Conservation (phyloP, 225 moss, liverwort and hornwort species). For the Pseudisothecium myosuroides region DNA sequence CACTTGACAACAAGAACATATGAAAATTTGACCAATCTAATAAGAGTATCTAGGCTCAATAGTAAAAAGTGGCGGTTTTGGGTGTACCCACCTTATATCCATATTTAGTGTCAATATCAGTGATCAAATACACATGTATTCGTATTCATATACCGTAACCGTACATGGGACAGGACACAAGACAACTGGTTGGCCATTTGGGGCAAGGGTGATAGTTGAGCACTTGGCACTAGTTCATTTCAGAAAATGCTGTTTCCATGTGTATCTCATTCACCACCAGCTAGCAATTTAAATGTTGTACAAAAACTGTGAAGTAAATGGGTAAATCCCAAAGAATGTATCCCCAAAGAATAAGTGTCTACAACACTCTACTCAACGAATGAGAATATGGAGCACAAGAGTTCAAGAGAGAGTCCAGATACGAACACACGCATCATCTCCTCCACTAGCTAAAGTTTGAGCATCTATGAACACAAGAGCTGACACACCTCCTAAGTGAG, state of each 20-base stretch:
- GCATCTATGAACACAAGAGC: constrained; percentile 63
- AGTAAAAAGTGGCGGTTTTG: no score
- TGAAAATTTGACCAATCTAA: no score
- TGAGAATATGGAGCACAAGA: neutral
- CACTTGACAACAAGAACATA: no score
- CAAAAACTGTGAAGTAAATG: neutral
- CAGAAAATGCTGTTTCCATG: neutral
- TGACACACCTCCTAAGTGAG: constrained; percentile 74
- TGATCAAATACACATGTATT: neutral
- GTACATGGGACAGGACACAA: neutral
- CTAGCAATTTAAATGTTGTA: neutral
- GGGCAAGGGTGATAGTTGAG: neutral
- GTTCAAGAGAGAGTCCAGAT: constrained; percentile 45
- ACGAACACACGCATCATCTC: constrained; percentile 85
- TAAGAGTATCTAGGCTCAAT: no score
- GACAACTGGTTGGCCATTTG: neutral
- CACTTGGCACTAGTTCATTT: neutral
- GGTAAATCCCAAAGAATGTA: neutral
- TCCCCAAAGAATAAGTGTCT: constrained; percentile 2
- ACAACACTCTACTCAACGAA: neutral
- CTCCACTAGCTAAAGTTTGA: constrained; percentile 68
- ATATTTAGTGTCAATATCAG: neutral
- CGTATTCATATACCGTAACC: neutral
- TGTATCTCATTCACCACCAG: neutral
- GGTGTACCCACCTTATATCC: no score